Evolutionary conservation across 139 green algal genomes (phyloP).

Genomic region (Coccomyxa sp.): DNA sequence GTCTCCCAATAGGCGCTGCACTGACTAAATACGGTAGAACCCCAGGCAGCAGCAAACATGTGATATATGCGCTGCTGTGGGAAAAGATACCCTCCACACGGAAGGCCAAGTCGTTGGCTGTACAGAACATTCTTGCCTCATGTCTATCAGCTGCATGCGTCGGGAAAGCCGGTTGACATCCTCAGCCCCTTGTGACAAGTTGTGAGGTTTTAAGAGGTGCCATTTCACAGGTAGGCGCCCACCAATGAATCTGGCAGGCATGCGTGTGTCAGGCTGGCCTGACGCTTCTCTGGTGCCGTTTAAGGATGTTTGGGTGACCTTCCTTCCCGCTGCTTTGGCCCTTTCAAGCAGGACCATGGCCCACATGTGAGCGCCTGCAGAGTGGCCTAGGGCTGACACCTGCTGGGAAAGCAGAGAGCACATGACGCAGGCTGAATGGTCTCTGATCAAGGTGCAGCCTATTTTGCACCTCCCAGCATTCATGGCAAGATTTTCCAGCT

Average conservation of each 20-base stretch:
- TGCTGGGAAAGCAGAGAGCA: constrained; percentile 5
- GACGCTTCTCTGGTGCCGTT: not conserved
- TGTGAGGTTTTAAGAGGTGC: not conserved
- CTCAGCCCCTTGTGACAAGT: too few species aligned
- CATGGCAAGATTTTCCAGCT: not conserved
- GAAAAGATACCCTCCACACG: too few species aligned
- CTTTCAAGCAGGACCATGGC: constrained; percentile 63
- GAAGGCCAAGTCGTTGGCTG: too few species aligned
- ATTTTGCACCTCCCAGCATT: not conserved
- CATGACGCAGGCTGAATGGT: too few species aligned
- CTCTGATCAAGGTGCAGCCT: not conserved
- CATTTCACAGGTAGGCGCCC: not conserved
- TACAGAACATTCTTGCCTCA: too few species aligned
- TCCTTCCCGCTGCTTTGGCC: not conserved
- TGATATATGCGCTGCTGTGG: too few species aligned
- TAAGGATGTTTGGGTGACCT: too few species aligned
- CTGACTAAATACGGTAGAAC: too few species aligned
- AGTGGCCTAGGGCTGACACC: constrained; percentile 65
- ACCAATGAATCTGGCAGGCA: constrained; percentile 40
- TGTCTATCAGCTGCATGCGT: too few species aligned
- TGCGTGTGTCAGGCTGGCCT: constrained; percentile 20
- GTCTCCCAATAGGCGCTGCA: too few species aligned
- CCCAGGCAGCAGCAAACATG: too few species aligned
- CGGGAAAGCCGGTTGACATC: too few species aligned
- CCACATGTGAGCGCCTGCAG: constrained; percentile 67